These are phyloP conservation scores for Suillus brevipes DNA, from an alignment of 768 basidiomycete genomes.

Conservation along the genomic window DNA sequence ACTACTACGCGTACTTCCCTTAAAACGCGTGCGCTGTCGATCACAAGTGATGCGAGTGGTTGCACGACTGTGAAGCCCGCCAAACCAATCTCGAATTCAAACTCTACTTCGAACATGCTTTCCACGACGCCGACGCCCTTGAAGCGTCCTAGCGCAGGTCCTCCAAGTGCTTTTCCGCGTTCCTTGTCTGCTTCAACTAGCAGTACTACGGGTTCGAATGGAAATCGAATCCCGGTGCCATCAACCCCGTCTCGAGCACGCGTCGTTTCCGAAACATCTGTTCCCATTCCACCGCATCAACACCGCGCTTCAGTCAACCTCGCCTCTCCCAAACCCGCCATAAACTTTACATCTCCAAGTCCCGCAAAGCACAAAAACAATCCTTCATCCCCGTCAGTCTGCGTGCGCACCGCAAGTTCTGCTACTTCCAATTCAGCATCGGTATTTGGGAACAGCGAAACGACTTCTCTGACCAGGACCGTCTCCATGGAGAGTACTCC, in stretches of 20 bases:
- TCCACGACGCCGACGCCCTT: constrained; percentile 30
- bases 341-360: constrained; percentile 42
- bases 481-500: constrained; percentile 2
- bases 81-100: constrained; percentile 27
- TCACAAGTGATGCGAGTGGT: constrained; percentile 48
- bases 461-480: no score
- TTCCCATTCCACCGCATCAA: constrained; percentile 23
- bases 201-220: constrained; percentile 10
- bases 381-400: neutral
- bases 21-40: constrained; percentile 57
- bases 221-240: constrained; percentile 20
- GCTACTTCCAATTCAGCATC: constrained; percentile 4
- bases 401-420: neutral
- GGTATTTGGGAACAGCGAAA: neutral
- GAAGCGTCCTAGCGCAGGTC: constrained; percentile 17
- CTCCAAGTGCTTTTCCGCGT: constrained; percentile 29
- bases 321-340: constrained; percentile 33
- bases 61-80: constrained; percentile 49
- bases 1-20: constrained; percentile 39
- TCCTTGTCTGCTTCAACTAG: constrained; percentile 21
- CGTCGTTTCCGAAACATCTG: constrained; percentile 44
- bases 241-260: constrained; percentile 42
- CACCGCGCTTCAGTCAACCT: constrained; percentile 16
- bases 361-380: constrained; percentile 32
- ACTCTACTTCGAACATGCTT: constrained; percentile 21